phyloP scores from a whole-genome alignment of 495 filamentous ascomycete genomes.

The Hypoxylon intermedium region DNA sequence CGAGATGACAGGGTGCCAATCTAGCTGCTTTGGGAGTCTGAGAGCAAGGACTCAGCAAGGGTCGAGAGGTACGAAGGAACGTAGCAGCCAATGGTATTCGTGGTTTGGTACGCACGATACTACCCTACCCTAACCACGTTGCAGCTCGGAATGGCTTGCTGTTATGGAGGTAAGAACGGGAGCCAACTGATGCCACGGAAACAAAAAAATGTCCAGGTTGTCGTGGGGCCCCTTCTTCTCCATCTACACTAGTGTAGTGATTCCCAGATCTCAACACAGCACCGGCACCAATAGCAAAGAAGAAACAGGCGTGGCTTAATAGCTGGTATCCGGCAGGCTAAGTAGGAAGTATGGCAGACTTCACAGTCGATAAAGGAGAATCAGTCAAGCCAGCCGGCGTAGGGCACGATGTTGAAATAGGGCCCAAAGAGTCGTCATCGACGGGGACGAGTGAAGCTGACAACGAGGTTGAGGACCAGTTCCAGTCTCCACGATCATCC shows the following conservation, averaged over 20 bases:
- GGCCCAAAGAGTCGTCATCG: constrained; percentile 16
- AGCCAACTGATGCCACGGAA: constrained; percentile 2
- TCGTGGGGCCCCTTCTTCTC: background rate
- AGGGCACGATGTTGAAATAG: constrained; percentile 25
- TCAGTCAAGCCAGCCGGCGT: background rate
- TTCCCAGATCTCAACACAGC: background rate
- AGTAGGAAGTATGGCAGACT: constrained; percentile 10
- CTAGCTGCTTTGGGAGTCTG: background rate
- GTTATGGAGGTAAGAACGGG: constrained; percentile 5
- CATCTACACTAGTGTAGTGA: background rate
- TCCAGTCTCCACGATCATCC: constrained; percentile 24
- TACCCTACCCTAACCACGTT: constrained; percentile 16
- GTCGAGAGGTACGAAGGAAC: background rate
- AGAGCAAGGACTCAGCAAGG: constrained; percentile 8
- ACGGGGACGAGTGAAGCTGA: constrained; percentile 13
- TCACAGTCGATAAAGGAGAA: constrained; percentile 7
- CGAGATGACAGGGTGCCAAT: constrained; percentile 12
- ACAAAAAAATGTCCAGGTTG: background rate
- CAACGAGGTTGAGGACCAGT: constrained; percentile 30
- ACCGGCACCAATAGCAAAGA: background rate
- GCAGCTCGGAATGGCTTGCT: constrained; percentile 8
- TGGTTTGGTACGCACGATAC: constrained; percentile 4
- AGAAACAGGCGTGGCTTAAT: background rate
- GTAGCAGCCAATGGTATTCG: constrained; percentile 6
- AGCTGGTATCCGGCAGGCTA: background rate